A percentile compares a stretch with the other conserved stretches of the same genome.
phyloP scores from a whole-genome alignment of 306 rosid species.

The Castanospermum australe region DNA sequence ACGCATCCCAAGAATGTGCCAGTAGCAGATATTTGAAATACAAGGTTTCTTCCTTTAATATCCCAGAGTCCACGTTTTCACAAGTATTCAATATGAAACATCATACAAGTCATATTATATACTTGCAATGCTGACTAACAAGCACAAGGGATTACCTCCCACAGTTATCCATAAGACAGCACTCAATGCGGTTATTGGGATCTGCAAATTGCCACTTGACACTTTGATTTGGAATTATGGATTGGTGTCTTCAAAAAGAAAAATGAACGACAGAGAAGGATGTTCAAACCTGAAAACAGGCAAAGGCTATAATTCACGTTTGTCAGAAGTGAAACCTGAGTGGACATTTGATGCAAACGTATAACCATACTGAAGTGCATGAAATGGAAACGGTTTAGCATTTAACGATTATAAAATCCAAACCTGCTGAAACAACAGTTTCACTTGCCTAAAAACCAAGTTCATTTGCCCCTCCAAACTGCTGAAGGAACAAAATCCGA shows the following conservation, averaged over 20 bases:
- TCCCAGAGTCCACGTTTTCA: background rate
- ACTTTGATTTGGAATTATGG: background rate
- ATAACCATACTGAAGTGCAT: background rate
- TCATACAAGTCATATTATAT: background rate
- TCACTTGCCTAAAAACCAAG: slow-evolving; percentile 51
- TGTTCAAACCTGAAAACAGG: slow-evolving; percentile 47
- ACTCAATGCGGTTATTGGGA: slow-evolving; percentile 49
- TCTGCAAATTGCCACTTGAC: slow-evolving; percentile 23
- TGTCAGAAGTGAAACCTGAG: slow-evolving; percentile 31
- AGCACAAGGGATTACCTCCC: slow-evolving; percentile 56
- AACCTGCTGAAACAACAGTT: slow-evolving; percentile 43
- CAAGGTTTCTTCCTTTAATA: background rate
- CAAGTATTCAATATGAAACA: background rate
- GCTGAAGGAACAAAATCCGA: slow-evolving; percentile 57
- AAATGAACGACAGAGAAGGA: background rate
- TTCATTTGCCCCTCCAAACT: slow-evolving; percentile 52
- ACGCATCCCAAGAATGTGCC: slow-evolving; percentile 56
- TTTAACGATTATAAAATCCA: background rate
- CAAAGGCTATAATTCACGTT: slow-evolving; percentile 48
- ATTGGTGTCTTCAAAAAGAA: background rate
- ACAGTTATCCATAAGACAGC: slow-evolving; percentile 46
- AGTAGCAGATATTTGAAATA: slow-evolving; percentile 52
- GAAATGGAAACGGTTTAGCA: background rate
- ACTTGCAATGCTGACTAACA: slow-evolving; percentile 26
- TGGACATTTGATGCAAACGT: slow-evolving; percentile 19